phyloP scores from a whole-genome alignment of 805 yeast genomes.

The Kockiozyma suomiensis region DNA sequence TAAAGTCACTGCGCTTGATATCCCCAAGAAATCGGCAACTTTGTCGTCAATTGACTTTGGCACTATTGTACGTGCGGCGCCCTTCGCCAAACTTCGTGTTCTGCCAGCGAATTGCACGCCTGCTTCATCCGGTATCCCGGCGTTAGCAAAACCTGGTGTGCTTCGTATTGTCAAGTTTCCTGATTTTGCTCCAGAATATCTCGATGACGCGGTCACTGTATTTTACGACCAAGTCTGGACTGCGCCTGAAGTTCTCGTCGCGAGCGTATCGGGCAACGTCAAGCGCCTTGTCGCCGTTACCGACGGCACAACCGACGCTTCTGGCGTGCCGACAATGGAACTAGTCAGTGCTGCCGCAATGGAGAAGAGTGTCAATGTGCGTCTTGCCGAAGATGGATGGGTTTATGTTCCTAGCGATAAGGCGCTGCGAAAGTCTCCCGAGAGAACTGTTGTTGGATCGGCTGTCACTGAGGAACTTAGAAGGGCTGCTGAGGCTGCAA shows the following conservation, averaged over 20 bases:
- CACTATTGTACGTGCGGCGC: conserved; percentile 20
- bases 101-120: conserved; percentile 20
- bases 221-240: conserved; percentile 29
- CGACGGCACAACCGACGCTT: conserved; percentile 17
- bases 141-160: conserved; percentile 32
- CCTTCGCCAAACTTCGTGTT: conserved; percentile 19
- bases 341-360: conserved; percentile 27
- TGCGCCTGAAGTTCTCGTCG: conserved; percentile 16
- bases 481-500: conserved; percentile 58
- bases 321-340: conserved; percentile 22
- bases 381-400: conserved; percentile 30
- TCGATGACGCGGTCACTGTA: conserved; percentile 25
- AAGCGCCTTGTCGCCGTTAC: conserved; percentile 31
- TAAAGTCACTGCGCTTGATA: conserved; percentile 22
- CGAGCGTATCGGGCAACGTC: background rate
- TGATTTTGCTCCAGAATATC: conserved; percentile 27
- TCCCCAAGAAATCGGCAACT: conserved; percentile 13
- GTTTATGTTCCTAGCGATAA: conserved; percentile 29
- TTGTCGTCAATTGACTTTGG: conserved; percentile 29
- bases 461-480: conserved; percentile 14
- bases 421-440: conserved; percentile 11
- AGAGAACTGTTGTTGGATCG: conserved; percentile 11
- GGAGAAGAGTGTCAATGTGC: conserved; percentile 31
- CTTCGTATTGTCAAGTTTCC: conserved; percentile 30
- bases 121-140: conserved; percentile 18